phyloP scores from a whole-genome alignment of 2,329 filamentous ascomycete species.

The Chaetomium olivaceum region DNA sequence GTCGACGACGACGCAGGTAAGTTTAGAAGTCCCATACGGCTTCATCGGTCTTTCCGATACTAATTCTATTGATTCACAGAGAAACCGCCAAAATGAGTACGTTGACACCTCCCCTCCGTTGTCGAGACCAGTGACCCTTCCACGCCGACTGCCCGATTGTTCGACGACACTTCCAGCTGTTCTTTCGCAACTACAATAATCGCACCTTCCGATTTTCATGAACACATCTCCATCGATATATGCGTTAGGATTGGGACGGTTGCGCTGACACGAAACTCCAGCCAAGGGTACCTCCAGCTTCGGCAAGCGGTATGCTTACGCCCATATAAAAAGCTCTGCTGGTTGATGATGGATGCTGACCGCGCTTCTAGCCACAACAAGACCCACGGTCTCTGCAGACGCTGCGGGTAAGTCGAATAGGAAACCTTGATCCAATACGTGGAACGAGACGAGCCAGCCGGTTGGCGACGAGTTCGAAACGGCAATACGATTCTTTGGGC shows the following conservation, averaged over 20 bases:
- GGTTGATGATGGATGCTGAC: constrained; percentile 20
- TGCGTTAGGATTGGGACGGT: constrained; percentile 19
- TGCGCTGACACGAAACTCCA: constrained; percentile 38
- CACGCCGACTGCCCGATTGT: constrained; percentile 18
- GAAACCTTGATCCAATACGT: constrained; percentile 13
- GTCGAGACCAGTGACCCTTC: constrained; percentile 6
- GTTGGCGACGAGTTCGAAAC: constrained; percentile 10
- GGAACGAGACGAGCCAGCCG: constrained; percentile 16
- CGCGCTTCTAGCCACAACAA: constrained; percentile 76
- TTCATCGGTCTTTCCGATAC: constrained; percentile 13
- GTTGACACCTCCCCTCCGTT: constrained; percentile 37
- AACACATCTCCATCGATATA: background rate
- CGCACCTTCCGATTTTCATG: background rate
- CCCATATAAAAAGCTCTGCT: background rate
- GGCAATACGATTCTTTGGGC: constrained; percentile 12
- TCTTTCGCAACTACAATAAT: constrained; percentile 2
- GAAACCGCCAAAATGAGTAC: constrained; percentile 59
- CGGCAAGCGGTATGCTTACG: constrained; percentile 46
- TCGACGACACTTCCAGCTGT: constrained; percentile 15
- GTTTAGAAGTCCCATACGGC: constrained; percentile 12
- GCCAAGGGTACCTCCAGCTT: constrained; percentile 61
- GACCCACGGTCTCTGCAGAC: constrained; percentile 97
- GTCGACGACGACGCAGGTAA: constrained; percentile 36
- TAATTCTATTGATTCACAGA: constrained; percentile 33
- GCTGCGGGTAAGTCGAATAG: constrained; percentile 76